phyloP scores from a whole-genome alignment of 2,329 filamentous ascomycete species.

The Colletotrichum salicis region DNA sequence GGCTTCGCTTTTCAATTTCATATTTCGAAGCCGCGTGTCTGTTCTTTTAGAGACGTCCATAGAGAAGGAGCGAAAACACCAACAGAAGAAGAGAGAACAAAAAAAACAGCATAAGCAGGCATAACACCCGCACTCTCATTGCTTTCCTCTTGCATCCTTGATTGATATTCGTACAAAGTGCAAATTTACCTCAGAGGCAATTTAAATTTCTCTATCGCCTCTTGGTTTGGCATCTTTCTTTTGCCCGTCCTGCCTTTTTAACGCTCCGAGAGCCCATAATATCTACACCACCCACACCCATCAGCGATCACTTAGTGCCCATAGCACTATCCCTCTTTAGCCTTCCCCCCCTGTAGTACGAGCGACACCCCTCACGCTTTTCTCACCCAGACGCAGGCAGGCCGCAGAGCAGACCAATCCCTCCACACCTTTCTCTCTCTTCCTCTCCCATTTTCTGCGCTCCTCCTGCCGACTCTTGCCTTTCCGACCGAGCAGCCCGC shows the following conservation, averaged over 20 bases:
- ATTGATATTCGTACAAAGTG: not conserved
- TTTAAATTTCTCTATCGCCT: not conserved
- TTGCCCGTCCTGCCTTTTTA: not conserved
- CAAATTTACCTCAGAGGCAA: not conserved
- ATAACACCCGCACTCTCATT: not conserved
- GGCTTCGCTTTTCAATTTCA: conserved; percentile 10
- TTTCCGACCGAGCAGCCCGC: conserved; percentile 37
- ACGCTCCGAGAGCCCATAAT: conserved; percentile 12
- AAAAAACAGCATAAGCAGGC: not conserved
- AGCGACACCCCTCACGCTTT: conserved; percentile 26
- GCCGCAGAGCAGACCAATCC: conserved; percentile 26
- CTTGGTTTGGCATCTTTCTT: not conserved
- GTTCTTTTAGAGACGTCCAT: not conserved
- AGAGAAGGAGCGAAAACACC: not conserved
- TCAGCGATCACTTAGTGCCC: conserved; percentile 34
- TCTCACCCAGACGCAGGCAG: conserved; percentile 11
- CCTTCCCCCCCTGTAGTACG: conserved; percentile 34
- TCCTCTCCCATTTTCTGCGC: conserved; percentile 4
- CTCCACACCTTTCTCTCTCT: conserved; percentile 27
- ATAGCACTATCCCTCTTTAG: conserved; percentile 37
- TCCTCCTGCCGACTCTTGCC: conserved; percentile 22
- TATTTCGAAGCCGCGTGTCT: not conserved
- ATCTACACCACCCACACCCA: conserved; percentile 26
- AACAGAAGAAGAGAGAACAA: not conserved
- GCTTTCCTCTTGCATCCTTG: not conserved